phyloP scores from a whole-genome alignment of 805 yeast species.

The Komagataella populi region DNA sequence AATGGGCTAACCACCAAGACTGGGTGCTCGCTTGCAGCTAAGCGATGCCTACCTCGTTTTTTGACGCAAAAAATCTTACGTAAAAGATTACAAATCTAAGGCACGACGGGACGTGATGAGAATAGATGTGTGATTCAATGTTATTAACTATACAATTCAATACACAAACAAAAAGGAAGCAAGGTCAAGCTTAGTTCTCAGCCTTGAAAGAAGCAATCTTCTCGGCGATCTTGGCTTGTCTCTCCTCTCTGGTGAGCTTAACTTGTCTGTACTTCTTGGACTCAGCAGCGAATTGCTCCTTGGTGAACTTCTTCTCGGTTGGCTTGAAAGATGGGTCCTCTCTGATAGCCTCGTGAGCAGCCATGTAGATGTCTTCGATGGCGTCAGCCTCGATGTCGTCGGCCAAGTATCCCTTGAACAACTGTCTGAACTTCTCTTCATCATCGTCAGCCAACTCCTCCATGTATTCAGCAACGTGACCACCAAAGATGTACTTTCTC shows the following conservation, averaged over 20 bases:
- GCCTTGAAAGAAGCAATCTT: slow-evolving; percentile 88
- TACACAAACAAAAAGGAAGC: background rate
- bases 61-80: background rate
- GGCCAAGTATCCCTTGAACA: slow-evolving; percentile 92
- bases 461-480: slow-evolving; percentile 99
- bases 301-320: slow-evolving; percentile 86
- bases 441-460: slow-evolving; percentile 99
- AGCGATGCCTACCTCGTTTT: background rate
- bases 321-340: slow-evolving; percentile 88
- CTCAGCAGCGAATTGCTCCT: slow-evolving; percentile 96
- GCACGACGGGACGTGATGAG: background rate
- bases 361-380: slow-evolving; percentile 87
- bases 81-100: background rate
- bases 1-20: background rate
- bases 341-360: slow-evolving; percentile 94
- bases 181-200: slow-evolving; percentile 18
- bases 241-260: slow-evolving; percentile 86
- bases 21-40: background rate
- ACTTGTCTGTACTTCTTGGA: slow-evolving; percentile 82
- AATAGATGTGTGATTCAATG: background rate
- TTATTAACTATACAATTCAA: background rate
- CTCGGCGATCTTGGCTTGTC: slow-evolving; percentile 77
- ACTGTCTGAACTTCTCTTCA: slow-evolving; percentile 96
- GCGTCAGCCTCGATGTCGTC: slow-evolving; percentile 97
- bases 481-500: slow-evolving; percentile 99